These are phyloP conservation scores for Hypoxylon crocopeplum DNA, from an alignment of 495 filamentous ascomycete species.

Conservation along the genomic window DNA sequence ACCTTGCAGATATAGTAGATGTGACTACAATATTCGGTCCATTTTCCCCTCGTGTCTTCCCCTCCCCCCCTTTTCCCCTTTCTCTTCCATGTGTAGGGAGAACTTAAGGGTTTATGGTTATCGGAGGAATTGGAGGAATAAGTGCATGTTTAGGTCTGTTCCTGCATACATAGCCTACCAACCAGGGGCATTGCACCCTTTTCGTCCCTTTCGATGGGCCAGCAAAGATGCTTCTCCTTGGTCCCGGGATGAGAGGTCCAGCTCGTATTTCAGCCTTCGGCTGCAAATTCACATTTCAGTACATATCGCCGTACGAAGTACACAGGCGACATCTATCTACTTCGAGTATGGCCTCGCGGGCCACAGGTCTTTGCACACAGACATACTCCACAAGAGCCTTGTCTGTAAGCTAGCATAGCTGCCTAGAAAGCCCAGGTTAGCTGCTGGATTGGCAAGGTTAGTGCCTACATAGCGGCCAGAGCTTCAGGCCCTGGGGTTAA, in stretches of 20 bases:
- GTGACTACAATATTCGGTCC: neutral
- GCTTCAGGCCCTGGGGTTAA: constrained; percentile 23
- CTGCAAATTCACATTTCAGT: constrained; percentile 22
- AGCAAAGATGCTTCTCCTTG: constrained; percentile 12
- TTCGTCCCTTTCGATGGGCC: constrained; percentile 10
- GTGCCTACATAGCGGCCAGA: constrained; percentile 16
- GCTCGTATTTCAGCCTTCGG: constrained; percentile 38
- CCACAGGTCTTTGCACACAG: constrained; percentile 26
- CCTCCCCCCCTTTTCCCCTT: constrained; percentile 8
- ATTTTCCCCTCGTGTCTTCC: neutral
- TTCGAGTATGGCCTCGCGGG: constrained; percentile 21
- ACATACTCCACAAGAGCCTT: constrained; percentile 15
- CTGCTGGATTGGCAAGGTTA: neutral
- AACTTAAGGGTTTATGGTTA: constrained; percentile 13
- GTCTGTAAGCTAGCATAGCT: neutral
- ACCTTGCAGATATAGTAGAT: constrained; percentile 26
- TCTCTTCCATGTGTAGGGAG: constrained; percentile 21
- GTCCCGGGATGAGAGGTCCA: constrained; percentile 24
- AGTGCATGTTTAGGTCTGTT: constrained; percentile 16
- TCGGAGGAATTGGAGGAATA: constrained; percentile 34
- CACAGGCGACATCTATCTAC: constrained; percentile 16
- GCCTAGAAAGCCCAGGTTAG: neutral
- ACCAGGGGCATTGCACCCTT: constrained; percentile 22
- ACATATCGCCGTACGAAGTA: constrained; percentile 21
- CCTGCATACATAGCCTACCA: constrained; percentile 35